A percentile compares a stretch with the other conserved stretches of the same genome.
Evolutionary conservation across 257 asterid genomes (phyloP).

Genomic region (Avicennia marina): DNA sequence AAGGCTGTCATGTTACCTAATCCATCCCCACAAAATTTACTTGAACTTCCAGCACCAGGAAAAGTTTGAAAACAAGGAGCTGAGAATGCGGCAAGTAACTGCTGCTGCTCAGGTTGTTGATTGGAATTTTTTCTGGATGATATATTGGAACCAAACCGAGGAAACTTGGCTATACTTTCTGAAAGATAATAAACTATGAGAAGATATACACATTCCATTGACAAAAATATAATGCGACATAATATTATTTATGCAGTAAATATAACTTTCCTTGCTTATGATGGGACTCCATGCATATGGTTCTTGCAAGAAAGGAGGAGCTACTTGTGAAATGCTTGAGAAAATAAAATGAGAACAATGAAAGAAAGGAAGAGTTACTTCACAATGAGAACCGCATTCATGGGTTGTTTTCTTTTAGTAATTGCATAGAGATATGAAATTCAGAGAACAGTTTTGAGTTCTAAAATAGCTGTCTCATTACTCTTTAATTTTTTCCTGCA

Average conservation of each 20-base stretch:
- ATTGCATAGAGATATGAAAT: too few species aligned
- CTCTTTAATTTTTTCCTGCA: too few species aligned
- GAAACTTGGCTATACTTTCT: constrained; percentile 15
- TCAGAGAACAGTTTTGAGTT: too few species aligned
- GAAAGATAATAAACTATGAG: neutral
- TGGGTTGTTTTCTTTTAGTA: neutral
- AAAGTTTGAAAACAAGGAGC: neutral
- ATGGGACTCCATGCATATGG: neutral
- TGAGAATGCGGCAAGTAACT: neutral
- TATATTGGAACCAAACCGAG: neutral
- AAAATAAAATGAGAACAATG: too few species aligned
- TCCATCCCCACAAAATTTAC: neutral
- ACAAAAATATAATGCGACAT: neutral
- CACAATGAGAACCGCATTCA: neutral
- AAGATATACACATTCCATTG: neutral
- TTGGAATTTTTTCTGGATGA: neutral
- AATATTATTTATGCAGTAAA: neutral
- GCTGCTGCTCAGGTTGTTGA: constrained; percentile 5
- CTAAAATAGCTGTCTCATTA: neutral
- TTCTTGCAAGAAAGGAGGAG: neutral
- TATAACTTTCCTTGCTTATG: neutral
- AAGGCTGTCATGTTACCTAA: neutral
- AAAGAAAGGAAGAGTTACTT: neutral
- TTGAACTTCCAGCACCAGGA: neutral
- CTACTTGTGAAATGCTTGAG: neutral